Evolutionary conservation across 2,329 filamentous ascomycete species (phyloP).

Genomic region (Raffaelea ambrosiae): DNA sequence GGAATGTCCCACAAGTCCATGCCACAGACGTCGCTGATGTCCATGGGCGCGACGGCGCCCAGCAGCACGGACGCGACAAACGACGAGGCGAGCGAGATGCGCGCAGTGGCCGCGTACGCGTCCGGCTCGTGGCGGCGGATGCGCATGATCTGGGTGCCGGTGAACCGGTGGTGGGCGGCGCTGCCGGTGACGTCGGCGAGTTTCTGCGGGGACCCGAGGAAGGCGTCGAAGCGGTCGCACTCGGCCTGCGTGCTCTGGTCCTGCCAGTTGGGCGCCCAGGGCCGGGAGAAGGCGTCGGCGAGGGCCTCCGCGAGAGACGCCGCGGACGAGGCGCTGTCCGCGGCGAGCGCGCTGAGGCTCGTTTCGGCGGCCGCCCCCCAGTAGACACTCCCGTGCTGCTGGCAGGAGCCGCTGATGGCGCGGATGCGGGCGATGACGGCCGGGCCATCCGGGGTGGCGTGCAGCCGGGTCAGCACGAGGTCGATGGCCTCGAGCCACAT

Average conservation of each 20-base stretch:
- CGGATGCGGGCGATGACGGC: conserved; percentile 55
- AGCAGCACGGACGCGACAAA: conserved; percentile 89
- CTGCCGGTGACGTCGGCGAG: conserved; percentile 80
- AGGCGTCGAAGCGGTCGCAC: conserved; percentile 77
- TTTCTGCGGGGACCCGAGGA: conserved; percentile 55
- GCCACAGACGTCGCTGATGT: conserved; percentile 89
- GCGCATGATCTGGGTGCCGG: conserved; percentile 90
- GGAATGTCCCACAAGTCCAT: conserved; percentile 96
- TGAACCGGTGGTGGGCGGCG: conserved; percentile 94
- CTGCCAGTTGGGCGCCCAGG: conserved; percentile 94
- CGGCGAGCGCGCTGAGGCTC: conserved; percentile 46
- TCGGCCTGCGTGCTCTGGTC: conserved; percentile 90
- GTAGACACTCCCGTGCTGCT: conserved; percentile 97
- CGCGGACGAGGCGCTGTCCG: conserved; percentile 49
- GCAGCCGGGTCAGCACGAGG: conserved; percentile 67
- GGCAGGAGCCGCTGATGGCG: conserved; percentile 83
- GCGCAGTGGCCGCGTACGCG: conserved; percentile 69
- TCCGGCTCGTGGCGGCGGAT: conserved; percentile 73
- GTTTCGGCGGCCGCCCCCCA: conserved; percentile 67
- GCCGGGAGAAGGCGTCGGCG: conserved; percentile 64
- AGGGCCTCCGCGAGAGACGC: conserved; percentile 43
- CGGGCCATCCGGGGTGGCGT: conserved; percentile 55
- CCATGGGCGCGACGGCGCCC: conserved; percentile 76
- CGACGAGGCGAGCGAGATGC: conserved; percentile 90
- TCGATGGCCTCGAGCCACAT: conserved; percentile 94